Conservation (phyloP, 805 yeast genomes). For the Candida taoyuanica region DNA sequence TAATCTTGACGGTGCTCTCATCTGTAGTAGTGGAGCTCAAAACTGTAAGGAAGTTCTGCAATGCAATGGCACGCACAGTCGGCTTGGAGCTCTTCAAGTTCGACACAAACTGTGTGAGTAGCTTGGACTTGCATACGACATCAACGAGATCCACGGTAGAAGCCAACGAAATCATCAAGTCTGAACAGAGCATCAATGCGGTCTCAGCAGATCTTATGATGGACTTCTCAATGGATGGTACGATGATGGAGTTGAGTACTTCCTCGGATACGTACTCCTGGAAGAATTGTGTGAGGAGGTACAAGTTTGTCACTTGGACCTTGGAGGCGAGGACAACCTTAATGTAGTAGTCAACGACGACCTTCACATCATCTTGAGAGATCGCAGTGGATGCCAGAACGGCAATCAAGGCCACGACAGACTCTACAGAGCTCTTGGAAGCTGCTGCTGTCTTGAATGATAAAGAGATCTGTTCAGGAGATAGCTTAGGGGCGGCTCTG, state of each 20-base stretch:
- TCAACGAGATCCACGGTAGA: constrained; percentile 38
- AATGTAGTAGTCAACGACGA: constrained; percentile 28
- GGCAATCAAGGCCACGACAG: constrained; percentile 33
- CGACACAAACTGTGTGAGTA: constrained; percentile 47
- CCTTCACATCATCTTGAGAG: constrained; percentile 21
- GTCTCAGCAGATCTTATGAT: constrained; percentile 74
- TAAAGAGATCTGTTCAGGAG: constrained; percentile 14
- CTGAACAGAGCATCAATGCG: constrained; percentile 54
- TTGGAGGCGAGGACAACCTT: constrained; percentile 46
- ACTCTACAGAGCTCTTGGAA: constrained; percentile 30
- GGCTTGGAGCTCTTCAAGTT: constrained; percentile 70
- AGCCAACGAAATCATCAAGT: constrained; percentile 36
- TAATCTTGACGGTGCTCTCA: constrained; percentile 31
- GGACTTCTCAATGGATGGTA: constrained; percentile 69
- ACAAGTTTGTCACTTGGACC: constrained; percentile 33
- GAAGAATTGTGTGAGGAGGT: constrained; percentile 42
- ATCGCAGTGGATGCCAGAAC: constrained; percentile 28
- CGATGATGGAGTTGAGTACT: constrained; percentile 34
- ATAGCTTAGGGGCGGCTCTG: constrained; percentile 23
- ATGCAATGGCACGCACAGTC: constrained; percentile 39
- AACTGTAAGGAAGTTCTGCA: constrained; percentile 28
- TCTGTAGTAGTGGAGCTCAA: constrained; percentile 31
- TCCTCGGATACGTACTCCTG: constrained; percentile 37
- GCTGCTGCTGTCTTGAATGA: constrained; percentile 15
- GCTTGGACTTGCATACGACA: constrained; percentile 39